Conservation (phyloP, 2,329 filamentous ascomycete genomes). For the Whalleya microplaca region DNA sequence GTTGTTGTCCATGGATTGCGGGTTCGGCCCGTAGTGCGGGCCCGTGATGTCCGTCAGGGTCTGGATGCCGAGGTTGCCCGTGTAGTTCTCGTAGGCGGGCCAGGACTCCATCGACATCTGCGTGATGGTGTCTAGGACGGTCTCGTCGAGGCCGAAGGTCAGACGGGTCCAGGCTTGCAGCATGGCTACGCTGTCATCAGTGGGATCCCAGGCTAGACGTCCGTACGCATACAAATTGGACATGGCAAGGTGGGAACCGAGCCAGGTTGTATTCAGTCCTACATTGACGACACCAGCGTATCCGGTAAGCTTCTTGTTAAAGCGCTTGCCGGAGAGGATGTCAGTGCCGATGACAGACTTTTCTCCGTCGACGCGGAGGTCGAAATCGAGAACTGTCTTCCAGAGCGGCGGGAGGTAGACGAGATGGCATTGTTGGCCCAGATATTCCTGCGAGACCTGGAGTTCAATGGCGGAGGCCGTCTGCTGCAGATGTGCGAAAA, state of each 20-base stretch:
- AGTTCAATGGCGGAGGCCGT: slow-evolving; percentile 63
- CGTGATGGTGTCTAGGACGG: slow-evolving; percentile 62
- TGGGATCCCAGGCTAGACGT: slow-evolving; percentile 67
- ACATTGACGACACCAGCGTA: slow-evolving; percentile 71
- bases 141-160: slow-evolving; percentile 61
- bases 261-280: slow-evolving; percentile 67
- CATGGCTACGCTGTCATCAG: slow-evolving; percentile 49
- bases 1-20: slow-evolving; percentile 67
- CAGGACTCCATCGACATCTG: slow-evolving; percentile 70
- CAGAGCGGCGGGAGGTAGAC: slow-evolving; percentile 71
- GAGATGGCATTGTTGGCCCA: slow-evolving; percentile 71
- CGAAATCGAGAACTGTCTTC: slow-evolving; percentile 70
- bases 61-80: slow-evolving; percentile 70
- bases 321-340: slow-evolving; percentile 63
- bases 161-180: slow-evolving; percentile 70
- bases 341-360: slow-evolving; percentile 58
- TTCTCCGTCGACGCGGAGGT: slow-evolving; percentile 62
- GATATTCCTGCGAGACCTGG: slow-evolving; percentile 70
- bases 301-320: slow-evolving; percentile 60
- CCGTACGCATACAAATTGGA: slow-evolving; percentile 74
- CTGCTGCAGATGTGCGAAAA: slow-evolving; percentile 57
- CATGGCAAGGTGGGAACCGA: slow-evolving; percentile 71
- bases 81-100: slow-evolving; percentile 73
- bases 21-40: slow-evolving; percentile 70
- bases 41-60: slow-evolving; percentile 70